These are phyloP conservation scores for Leccinellum albellum DNA, from an alignment of 768 basidiomycete species.

Conservation along the genomic window DNA sequence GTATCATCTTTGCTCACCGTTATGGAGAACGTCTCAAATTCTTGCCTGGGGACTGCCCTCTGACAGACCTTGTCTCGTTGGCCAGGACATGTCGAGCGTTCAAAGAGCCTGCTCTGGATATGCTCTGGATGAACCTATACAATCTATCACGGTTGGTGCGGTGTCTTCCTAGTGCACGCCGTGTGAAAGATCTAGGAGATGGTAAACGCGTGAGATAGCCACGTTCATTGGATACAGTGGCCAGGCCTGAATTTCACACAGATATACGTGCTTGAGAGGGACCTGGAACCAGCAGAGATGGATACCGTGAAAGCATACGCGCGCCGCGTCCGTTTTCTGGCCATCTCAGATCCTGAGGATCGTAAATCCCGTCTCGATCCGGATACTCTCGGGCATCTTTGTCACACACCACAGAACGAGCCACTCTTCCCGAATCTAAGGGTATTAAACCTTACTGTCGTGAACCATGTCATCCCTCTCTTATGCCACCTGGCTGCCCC, in stretches of 20 bases:
- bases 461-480: neutral
- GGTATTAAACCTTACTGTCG: neutral
- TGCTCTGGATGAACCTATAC: neutral
- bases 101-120: neutral
- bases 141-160: neutral
- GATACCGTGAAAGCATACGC: neutral
- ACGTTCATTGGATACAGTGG: too few relatives aligned
- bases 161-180: neutral
- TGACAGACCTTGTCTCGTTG: neutral
- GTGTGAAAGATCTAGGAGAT: too few relatives aligned
- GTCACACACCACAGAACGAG: neutral
- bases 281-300: neutral
- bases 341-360: too few relatives aligned
- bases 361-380: too few relatives aligned
- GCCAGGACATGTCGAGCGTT: neutral
- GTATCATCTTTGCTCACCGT: neutral
- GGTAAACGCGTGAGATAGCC: too few relatives aligned
- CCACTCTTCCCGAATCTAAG: constrained; percentile 1
- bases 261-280: neutral
- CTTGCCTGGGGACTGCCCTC: too few relatives aligned
- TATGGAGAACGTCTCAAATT: too few relatives aligned
- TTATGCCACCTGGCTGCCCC: neutral
- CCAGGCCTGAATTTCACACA: neutral
- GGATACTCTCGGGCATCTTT: neutral
- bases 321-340: neutral